Conservation (phyloP, 2,329 filamentous ascomycete species). For the Fusarium vanettenii region DNA sequence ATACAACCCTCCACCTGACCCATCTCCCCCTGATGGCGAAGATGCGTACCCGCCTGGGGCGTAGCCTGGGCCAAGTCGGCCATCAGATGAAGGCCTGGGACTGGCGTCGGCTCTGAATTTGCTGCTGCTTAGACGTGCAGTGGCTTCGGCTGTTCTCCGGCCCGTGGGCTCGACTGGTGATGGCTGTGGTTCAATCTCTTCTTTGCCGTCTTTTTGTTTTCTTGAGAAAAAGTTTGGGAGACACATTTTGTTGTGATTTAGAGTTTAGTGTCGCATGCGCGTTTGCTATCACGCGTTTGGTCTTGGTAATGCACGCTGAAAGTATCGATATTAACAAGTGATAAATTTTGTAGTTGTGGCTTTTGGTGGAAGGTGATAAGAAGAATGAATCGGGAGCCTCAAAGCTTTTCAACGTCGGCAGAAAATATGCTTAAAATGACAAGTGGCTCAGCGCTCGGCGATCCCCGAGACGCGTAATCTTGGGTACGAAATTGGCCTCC, state of each 20-base stretch:
- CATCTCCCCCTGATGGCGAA: conserved; percentile 5
- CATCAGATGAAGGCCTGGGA: conserved; percentile 10
- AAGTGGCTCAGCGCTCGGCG: not conserved
- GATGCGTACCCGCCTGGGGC: conserved; percentile 9
- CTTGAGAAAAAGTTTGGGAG: conserved; percentile 30
- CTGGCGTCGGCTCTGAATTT: conserved; percentile 19
- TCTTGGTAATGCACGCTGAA: not conserved
- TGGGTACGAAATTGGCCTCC: not conserved
- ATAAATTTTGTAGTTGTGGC: not conserved
- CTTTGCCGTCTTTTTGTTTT: conserved; percentile 5
- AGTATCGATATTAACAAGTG: not conserved
- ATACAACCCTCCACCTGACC: conserved; percentile 16
- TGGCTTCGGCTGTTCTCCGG: conserved; percentile 25
- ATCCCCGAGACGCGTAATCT: not conserved
- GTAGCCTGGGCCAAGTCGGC: conserved; percentile 9
- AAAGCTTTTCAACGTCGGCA: not conserved
- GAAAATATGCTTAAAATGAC: not conserved
- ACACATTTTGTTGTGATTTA: conserved; percentile 14
- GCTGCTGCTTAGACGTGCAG: conserved; percentile 22
- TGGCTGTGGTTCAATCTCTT: conserved; percentile 11
- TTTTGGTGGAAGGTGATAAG: no score
- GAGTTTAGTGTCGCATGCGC: not conserved
- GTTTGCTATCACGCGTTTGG: not conserved
- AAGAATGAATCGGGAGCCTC: not conserved
- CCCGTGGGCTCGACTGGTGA: conserved; percentile 10